A percentile compares a stretch with the other conserved stretches of the same genome.
phyloP scores from a whole-genome alignment of 2,329 filamentous ascomycete species.

The Zymoseptoria crescenta region DNA sequence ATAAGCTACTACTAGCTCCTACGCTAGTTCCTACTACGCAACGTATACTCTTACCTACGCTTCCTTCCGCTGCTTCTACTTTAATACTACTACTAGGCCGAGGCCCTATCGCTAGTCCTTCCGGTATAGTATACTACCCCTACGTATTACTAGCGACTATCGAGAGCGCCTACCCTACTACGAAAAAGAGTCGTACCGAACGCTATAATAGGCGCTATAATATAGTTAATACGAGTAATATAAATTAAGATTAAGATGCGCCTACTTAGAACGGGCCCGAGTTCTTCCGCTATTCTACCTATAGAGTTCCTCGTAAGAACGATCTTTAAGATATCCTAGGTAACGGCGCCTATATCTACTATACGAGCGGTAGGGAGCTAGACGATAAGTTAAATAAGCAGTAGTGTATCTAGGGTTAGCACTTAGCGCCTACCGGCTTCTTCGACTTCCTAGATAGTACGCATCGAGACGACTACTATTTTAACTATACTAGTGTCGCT shows the following conservation, averaged over 20 bases:
- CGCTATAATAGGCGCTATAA: too few relatives aligned
- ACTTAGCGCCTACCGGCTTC: neutral
- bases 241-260: too few relatives aligned
- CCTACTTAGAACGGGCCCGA: too few relatives aligned
- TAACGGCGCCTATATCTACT: too few relatives aligned
- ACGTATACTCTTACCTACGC: neutral
- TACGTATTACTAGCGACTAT: neutral
- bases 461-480: neutral
- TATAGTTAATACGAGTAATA: too few relatives aligned
- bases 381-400: neutral
- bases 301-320: too few relatives aligned
- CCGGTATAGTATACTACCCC: neutral
- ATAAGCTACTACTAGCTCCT: too few relatives aligned
- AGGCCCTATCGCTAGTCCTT: neutral
- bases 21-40: too few relatives aligned
- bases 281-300: too few relatives aligned
- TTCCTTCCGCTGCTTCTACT: neutral
- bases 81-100: neutral
- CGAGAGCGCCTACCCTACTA: neutral
- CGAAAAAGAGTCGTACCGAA: neutral
- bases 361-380: neutral
- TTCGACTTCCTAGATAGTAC: neutral
- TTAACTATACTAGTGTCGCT: neutral
- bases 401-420: neutral
- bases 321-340: too few relatives aligned